A percentile compares a stretch with the other conserved stretches of the same genome.
Conservation (phyloP, 805 yeast genomes). For the Pichia manshurica region DNA sequence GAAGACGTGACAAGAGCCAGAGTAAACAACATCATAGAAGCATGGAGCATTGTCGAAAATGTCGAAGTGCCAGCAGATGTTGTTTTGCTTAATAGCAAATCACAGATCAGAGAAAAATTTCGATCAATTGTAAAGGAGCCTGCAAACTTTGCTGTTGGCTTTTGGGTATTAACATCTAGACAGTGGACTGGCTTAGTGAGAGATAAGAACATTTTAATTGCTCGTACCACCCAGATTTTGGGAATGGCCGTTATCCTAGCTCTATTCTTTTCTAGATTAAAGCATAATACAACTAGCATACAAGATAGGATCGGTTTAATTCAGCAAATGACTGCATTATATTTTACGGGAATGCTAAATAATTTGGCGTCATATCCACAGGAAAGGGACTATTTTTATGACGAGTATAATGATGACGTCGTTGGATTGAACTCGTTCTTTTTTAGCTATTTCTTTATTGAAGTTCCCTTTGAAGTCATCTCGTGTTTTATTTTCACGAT, state of each 20-base stretch:
- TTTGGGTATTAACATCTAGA: conserved; percentile 32
- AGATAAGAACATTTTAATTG: conserved; percentile 52
- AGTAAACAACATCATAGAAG: conserved; percentile 33
- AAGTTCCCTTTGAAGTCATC: conserved; percentile 61
- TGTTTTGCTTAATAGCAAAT: conserved; percentile 13
- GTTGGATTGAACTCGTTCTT: conserved; percentile 64
- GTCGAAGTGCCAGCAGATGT: background rate
- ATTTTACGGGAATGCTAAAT: conserved; percentile 74
- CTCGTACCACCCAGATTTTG: conserved; percentile 59
- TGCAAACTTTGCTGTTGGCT: conserved; percentile 31
- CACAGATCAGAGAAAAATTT: conserved; percentile 19
- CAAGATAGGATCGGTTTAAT: conserved; percentile 67
- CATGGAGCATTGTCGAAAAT: conserved; percentile 31
- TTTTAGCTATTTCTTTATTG: conserved; percentile 50
- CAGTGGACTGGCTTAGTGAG: conserved; percentile 40
- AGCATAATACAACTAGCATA: conserved; percentile 45
- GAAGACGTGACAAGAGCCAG: conserved; percentile 37
- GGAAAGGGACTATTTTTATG: conserved; percentile 70
- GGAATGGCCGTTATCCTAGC: conserved; percentile 62
- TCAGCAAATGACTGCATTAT: conserved; percentile 67
- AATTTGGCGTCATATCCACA: conserved; percentile 70
- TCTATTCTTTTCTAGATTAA: conserved; percentile 59
- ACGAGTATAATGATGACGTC: conserved; percentile 68
- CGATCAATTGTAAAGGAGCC: conserved; percentile 28
- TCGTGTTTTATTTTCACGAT: conserved; percentile 54